Percentiles rank a stretch among this genome's conserved stretches.
phyloP scores from a whole-genome alignment of 73 alveolate species.

The Diophrys sp. region DNA sequence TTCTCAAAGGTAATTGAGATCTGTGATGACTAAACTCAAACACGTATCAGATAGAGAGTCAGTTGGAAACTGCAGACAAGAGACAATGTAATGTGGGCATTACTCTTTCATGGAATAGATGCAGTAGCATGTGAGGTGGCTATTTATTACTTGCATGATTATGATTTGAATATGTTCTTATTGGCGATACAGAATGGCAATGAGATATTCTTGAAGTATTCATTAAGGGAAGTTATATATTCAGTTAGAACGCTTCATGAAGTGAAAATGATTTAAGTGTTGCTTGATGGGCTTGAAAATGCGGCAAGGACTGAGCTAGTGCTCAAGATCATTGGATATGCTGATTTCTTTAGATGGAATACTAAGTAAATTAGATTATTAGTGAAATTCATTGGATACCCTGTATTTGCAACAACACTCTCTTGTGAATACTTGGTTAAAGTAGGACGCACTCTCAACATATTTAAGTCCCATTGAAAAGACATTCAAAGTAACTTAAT shows the following conservation, averaged over 20 bases:
- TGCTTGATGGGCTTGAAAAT: constrained; percentile 20
- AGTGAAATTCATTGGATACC: background rate
- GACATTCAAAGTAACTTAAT: background rate
- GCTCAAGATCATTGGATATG: constrained; percentile 31
- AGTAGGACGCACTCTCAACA: constrained; percentile 18
- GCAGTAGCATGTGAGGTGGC: constrained; percentile 46
- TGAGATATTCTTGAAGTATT: constrained; percentile 47
- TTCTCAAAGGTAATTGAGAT: constrained; percentile 5
- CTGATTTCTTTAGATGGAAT: constrained; percentile 50
- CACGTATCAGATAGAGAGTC: constrained; percentile 37
- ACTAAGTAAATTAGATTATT: background rate
- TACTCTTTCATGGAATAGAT: constrained; percentile 38
- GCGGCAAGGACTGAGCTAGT: constrained; percentile 26
- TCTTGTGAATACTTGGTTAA: constrained; percentile 41
- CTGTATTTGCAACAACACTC: constrained; percentile 37
- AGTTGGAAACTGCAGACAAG: constrained; percentile 38
- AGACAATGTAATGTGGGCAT: constrained; percentile 24
- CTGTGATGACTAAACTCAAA: constrained; percentile 42
- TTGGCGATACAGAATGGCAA: constrained; percentile 43
- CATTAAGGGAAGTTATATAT: constrained; percentile 32
- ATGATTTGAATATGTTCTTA: constrained; percentile 22
- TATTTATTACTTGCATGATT: constrained; percentile 36
- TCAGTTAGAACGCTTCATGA: background rate
- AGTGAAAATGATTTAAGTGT: constrained; percentile 4
- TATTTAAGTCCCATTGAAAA: constrained; percentile 1